A percentile compares a stretch with the other conserved stretches of the same genome.
phyloP scores from a whole-genome alignment of 257 asterid species.

The Lycium ferocissimum region DNA sequence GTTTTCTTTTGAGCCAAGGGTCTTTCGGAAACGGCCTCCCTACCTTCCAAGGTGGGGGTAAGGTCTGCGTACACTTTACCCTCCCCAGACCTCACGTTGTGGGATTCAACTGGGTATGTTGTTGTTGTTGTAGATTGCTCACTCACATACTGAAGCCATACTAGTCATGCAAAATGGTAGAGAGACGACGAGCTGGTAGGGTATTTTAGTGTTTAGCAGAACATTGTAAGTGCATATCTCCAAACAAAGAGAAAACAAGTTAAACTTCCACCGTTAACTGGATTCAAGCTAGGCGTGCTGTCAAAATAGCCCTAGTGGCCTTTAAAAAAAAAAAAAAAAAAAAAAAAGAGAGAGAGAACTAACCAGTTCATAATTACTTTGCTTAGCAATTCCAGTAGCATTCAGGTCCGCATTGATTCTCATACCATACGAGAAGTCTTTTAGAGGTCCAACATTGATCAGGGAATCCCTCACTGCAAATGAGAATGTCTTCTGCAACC shows the following conservation, averaged over 20 bases:
- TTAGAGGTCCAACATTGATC: conserved; percentile 90
- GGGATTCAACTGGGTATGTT: too few species aligned
- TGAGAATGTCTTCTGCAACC: conserved; percentile 81
- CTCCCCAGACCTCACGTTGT: too few species aligned
- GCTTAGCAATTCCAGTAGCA: conserved; percentile 86
- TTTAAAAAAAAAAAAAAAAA: too few species aligned
- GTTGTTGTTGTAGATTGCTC: too few species aligned
- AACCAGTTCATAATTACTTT: conserved; percentile 95
- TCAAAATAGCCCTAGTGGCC: not conserved
- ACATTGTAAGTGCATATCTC: conserved; percentile 35
- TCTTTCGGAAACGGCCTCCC: too few species aligned
- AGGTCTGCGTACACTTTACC: too few species aligned
- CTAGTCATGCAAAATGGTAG: conserved; percentile 28
- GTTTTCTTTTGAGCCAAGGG: too few species aligned
- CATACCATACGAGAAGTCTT: conserved; percentile 90
- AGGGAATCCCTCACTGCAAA: conserved; percentile 93
- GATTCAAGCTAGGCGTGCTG: conserved; percentile 12
- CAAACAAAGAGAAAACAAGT: conserved; percentile 31
- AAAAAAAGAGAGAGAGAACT: conserved; percentile 34
- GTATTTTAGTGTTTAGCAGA: conserved; percentile 19
- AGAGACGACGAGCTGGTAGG: conserved; percentile 25
- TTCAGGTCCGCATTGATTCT: conserved; percentile 85
- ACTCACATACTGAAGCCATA: conserved; percentile 18
- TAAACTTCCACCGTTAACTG: conserved; percentile 15
- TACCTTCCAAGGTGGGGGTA: too few species aligned